Conservation (phyloP, 345 rosid species). For the Corymbia maculata region DNA sequence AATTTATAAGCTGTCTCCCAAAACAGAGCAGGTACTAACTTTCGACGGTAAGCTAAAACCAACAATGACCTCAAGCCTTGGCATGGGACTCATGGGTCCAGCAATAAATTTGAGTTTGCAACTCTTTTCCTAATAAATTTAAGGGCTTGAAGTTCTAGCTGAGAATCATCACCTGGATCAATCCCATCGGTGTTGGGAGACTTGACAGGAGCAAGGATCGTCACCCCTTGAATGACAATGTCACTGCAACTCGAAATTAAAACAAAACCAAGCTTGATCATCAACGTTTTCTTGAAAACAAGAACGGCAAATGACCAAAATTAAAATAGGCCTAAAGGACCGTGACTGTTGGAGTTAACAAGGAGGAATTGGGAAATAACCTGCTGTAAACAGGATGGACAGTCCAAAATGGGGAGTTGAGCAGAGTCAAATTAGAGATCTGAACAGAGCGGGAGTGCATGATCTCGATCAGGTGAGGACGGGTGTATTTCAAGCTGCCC, state of each 20-base stretch:
- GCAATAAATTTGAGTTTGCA: background rate
- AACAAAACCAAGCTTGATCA: background rate
- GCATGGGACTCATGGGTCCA: background rate
- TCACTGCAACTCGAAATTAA: background rate
- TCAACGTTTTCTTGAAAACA: background rate
- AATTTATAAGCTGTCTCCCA: background rate
- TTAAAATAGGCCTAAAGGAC: background rate
- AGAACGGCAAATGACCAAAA: background rate
- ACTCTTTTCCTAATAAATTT: background rate
- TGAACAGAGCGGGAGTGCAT: slow-evolving; percentile 20
- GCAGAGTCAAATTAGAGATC: slow-evolving; percentile 28
- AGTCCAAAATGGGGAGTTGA: slow-evolving; percentile 40
- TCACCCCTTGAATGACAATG: slow-evolving; percentile 2
- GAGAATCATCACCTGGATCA: slow-evolving; percentile 8
- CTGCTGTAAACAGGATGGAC: slow-evolving; percentile 40
- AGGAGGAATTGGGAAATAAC: background rate
- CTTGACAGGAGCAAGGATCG: slow-evolving; percentile 9
- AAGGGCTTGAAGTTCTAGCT: background rate
- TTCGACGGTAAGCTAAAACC: background rate
- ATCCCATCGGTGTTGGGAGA: slow-evolving; percentile 19
- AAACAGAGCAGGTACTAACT: background rate
- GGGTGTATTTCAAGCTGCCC: slow-evolving; percentile 15
- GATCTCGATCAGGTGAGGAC: slow-evolving; percentile 39
- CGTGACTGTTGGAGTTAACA: background rate
- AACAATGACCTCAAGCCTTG: background rate